Evolutionary conservation across 23 red algal species (phyloP).

Genomic region (Gracilaria domingensis): DNA sequence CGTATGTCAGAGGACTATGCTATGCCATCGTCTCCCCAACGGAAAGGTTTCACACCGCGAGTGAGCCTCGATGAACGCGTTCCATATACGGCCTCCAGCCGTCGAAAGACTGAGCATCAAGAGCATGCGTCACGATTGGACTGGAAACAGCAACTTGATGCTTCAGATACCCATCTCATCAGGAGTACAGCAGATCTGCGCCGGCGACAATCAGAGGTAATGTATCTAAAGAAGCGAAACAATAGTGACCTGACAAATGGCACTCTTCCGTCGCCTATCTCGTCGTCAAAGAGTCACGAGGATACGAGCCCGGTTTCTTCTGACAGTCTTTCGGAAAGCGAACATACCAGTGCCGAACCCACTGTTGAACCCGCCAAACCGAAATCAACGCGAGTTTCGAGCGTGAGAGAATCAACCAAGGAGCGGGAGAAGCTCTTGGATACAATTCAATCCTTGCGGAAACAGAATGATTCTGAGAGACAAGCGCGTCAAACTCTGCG

Average conservation of each 20-base stretch:
- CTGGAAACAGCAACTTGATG: slow-evolving; percentile 61
- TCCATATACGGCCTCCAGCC: background rate
- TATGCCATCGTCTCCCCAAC: background rate
- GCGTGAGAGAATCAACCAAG: background rate
- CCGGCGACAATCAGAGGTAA: slow-evolving; percentile 50
- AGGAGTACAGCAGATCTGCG: slow-evolving; percentile 37
- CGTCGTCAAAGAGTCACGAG: slow-evolving; percentile 37
- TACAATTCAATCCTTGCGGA: slow-evolving; percentile 41
- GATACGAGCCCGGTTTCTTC: slow-evolving; percentile 57
- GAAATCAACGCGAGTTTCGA: background rate
- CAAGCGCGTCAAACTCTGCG: slow-evolving; percentile 46
- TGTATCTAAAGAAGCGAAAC: slow-evolving; percentile 60
- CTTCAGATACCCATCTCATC: slow-evolving; percentile 41
- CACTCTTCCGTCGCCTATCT: slow-evolving; percentile 22
- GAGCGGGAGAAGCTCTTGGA: slow-evolving; percentile 1
- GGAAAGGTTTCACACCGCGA: background rate
- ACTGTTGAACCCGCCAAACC: background rate
- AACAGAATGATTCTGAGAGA: slow-evolving; percentile 41
- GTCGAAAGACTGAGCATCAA: background rate
- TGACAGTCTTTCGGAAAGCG: slow-evolving; percentile 41
- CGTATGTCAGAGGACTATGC: slow-evolving; percentile 5
- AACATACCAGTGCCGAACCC: slow-evolving; percentile 13
- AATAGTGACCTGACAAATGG: slow-evolving; percentile 40
- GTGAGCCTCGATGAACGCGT: slow-evolving; percentile 19
- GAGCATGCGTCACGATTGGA: slow-evolving; percentile 42